Conservation (phyloP, 2,329 filamentous ascomycete genomes). For the Teratosphaeria epicoccoides region DNA sequence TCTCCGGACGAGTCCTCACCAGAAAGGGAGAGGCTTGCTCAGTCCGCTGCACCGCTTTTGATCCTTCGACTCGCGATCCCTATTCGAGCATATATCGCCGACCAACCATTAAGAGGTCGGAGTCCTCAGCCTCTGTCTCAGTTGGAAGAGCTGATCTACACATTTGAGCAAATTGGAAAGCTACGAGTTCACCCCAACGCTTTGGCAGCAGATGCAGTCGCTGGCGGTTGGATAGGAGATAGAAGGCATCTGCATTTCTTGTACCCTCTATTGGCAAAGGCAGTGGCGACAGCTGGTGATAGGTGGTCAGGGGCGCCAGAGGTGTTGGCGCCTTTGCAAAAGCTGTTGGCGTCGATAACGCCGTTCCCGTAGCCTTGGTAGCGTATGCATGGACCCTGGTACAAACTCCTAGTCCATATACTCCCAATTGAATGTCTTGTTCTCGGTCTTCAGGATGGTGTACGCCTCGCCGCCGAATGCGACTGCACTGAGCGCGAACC, state of each 20-base stretch:
- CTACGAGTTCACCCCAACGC: conserved; percentile 55
- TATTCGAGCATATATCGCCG: conserved; percentile 75
- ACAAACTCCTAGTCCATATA: conserved; percentile 18
- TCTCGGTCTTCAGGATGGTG: conserved; percentile 19
- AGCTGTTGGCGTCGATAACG: conserved; percentile 26
- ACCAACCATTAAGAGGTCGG: conserved; percentile 77
- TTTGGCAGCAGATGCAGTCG: conserved; percentile 10
- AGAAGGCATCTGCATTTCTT: conserved; percentile 70
- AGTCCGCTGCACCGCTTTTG: conserved; percentile 67
- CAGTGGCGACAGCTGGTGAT: conserved; percentile 49
- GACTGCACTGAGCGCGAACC: conserved; percentile 22
- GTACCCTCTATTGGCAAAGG: conserved; percentile 65
- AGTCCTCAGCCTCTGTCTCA: conserved; percentile 83
- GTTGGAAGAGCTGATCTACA: conserved; percentile 63
- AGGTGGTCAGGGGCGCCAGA: conserved; percentile 49
- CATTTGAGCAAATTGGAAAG: conserved; percentile 55
- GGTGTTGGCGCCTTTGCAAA: conserved; percentile 29
- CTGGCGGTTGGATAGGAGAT: conserved; percentile 15
- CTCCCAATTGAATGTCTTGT: conserved; percentile 24
- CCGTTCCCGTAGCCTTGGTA: neutral
- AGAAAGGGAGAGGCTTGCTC: conserved; percentile 53
- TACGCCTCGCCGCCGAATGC: conserved; percentile 23
- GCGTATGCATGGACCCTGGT: neutral
- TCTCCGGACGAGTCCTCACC: conserved; percentile 16
- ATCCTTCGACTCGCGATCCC: conserved; percentile 72